These are phyloP conservation scores for Gillenia trifoliata DNA, from an alignment of 306 rosid genomes.

Conservation along the genomic window DNA sequence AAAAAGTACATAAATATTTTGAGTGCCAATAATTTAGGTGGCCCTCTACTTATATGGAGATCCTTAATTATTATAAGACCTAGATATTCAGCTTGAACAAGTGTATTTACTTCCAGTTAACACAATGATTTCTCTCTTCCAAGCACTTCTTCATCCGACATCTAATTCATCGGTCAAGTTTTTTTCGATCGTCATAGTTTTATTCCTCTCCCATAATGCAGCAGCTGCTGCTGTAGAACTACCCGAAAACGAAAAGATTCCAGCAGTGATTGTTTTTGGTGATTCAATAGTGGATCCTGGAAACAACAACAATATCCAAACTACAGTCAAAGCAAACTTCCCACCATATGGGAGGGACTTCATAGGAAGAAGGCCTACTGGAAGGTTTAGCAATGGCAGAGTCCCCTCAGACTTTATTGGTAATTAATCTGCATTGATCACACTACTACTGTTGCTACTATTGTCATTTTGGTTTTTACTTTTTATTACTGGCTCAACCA, in stretches of 20 bases:
- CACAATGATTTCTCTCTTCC: conserved; percentile 17
- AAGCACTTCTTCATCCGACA: background rate
- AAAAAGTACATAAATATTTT: no score
- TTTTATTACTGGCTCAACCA: background rate
- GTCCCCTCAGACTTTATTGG: conserved; percentile 52
- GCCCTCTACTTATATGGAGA: no score
- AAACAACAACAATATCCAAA: conserved; percentile 53
- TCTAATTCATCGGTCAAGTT: no score
- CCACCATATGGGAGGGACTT: conserved; percentile 67
- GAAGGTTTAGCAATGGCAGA: conserved; percentile 67
- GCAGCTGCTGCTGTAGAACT: conserved; percentile 8
- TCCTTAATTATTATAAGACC: no score
- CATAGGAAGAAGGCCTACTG: conserved; percentile 43
- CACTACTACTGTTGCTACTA: no score
- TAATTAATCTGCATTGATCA: background rate
- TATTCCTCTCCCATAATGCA: conserved; percentile 6
- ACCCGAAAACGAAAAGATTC: conserved; percentile 36
- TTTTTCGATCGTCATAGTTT: background rate
- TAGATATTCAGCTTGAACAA: no score
- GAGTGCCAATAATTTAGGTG: no score
- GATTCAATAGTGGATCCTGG: conserved; percentile 75
- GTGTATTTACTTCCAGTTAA: no score
- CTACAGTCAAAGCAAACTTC: conserved; percentile 50
- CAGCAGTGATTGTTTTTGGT: conserved; percentile 66
- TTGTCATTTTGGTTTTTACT: background rate